Evolutionary conservation across 1,284 basidiomycete genomes (phyloP), one percentile per base, ranked within the genome.

Genomic region (Apiotrichum laibachii): DNA sequence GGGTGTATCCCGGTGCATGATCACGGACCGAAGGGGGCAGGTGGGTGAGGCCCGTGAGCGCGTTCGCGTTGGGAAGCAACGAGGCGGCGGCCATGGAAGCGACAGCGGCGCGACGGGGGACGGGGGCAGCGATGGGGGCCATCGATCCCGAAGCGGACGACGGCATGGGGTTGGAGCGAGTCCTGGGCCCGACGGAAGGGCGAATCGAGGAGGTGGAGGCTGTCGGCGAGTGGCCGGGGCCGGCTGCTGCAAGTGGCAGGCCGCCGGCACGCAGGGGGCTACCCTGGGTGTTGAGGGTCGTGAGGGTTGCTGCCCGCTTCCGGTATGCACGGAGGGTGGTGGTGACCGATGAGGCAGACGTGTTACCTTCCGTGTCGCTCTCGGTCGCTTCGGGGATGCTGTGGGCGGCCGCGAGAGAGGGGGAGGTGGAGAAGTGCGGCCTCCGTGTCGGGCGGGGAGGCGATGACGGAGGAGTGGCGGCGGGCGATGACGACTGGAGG

Each of bases 401-500:
- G 12, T 22, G 2, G 1, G 51, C 31, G 11, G 46, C 16, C 1
- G 33, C 12, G 0, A 50, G 49, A 2, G 49, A 50, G 11, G 51
- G 51, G 7, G 57, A 54, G 2, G 57, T 58, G 21, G 52, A 53
- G n/a, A 58, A 58, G 42, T 50, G 39, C 9, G 57, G 57, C 3
- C 57, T 33, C 2, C 39, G 40, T 8, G 44, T n/a, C 35, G 44
- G 8, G 2, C 22, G 43, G 10, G 49, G 43, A 26, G 55, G 35
- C 9, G 50, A 35, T 3, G 26, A 22, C 18, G 22, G 45, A 13
- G 50, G 19, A 16, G 51, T 34, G 33, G 33, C 19, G 33, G 51
- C 31, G 11, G 51, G 31, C 10, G 60, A 53, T 1, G 49, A 43
- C n/a, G 50, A n/a, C 56, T 62, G 59, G 11, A 63, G 54, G 18